These are phyloP conservation scores for Talaromyces sp. DNA, from an alignment of 2,329 filamentous ascomycete species.

Conservation along the genomic window DNA sequence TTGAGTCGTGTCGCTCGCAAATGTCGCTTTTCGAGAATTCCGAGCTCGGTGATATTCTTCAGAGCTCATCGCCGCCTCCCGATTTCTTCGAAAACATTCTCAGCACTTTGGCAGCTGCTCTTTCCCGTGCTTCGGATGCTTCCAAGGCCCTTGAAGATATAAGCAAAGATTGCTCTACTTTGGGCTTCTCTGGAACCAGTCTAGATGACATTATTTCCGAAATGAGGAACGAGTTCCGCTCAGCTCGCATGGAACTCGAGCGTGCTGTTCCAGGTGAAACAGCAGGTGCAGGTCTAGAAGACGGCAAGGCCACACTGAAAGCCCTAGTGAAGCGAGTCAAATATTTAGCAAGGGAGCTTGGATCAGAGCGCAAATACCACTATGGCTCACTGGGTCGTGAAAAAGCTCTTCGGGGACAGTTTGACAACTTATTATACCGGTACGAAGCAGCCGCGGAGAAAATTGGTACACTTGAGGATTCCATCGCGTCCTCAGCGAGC, in stretches of 20 bases:
- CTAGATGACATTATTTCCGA: slow-evolving; percentile 37
- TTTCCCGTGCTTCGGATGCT: slow-evolving; percentile 43
- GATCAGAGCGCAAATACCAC: slow-evolving; percentile 36
- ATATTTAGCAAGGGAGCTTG: slow-evolving; percentile 36
- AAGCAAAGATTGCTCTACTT: slow-evolving; percentile 36
- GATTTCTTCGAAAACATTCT: slow-evolving; percentile 43
- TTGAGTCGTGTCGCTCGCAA: slow-evolving; percentile 41
- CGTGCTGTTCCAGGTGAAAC: slow-evolving; percentile 49
- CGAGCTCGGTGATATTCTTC: slow-evolving; percentile 22
- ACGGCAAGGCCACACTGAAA: slow-evolving; percentile 44
- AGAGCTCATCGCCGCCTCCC: slow-evolving; percentile 39
- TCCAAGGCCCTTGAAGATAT: slow-evolving; percentile 39
- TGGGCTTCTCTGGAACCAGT: slow-evolving; percentile 43
- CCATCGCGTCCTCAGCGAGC: slow-evolving; percentile 45
- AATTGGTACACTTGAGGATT: slow-evolving; percentile 42
- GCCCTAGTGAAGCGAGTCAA: slow-evolving; percentile 45
- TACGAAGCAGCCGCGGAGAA: slow-evolving; percentile 42
- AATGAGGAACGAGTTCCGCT: slow-evolving; percentile 44
- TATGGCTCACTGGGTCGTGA: slow-evolving; percentile 42
- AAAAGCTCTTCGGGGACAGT: slow-evolving; percentile 46
- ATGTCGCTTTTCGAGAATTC: slow-evolving; percentile 29
- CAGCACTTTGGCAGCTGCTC: slow-evolving; percentile 37
- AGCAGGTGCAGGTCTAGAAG: slow-evolving; percentile 36
- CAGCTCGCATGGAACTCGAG: slow-evolving; percentile 49
- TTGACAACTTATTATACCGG: slow-evolving; percentile 44